Evolutionary conservation across 352 stramenopile species (phyloP).

Genomic region (Phytophthora sp.): DNA sequence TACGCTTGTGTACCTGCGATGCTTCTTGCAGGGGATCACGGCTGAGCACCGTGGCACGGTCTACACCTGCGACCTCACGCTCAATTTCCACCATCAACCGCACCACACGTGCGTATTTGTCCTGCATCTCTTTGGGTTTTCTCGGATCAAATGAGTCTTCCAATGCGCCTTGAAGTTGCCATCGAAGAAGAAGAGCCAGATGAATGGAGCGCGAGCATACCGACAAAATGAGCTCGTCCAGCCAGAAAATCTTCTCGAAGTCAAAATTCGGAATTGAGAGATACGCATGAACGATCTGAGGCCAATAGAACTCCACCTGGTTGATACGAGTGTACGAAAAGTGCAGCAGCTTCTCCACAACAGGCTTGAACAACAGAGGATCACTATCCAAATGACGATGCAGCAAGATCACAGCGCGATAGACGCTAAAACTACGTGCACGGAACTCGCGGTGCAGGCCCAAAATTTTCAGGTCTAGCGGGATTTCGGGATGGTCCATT

Average conservation of each 20-base stretch:
- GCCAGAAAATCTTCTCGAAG: slow-evolving; percentile 91
- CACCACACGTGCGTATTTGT: slow-evolving; percentile 86
- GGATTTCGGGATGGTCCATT: slow-evolving; percentile 84
- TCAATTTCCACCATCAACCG: slow-evolving; percentile 89
- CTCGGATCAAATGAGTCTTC: slow-evolving; percentile 85
- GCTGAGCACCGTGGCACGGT: slow-evolving; percentile 69
- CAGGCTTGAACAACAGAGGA: slow-evolving; percentile 86
- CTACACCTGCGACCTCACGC: slow-evolving; percentile 78
- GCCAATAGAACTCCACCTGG: slow-evolving; percentile 93
- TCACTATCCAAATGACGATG: slow-evolving; percentile 88
- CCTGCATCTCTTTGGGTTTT: slow-evolving; percentile 82
- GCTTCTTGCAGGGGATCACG: slow-evolving; percentile 45
- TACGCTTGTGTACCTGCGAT: slow-evolving; percentile 51
- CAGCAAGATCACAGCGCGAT: slow-evolving; percentile 84
- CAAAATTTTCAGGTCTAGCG: slow-evolving; percentile 86
- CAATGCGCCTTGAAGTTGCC: slow-evolving; percentile 86
- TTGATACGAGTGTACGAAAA: slow-evolving; percentile 91
- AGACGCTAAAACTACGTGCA: slow-evolving; percentile 78
- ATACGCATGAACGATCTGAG: slow-evolving; percentile 90
- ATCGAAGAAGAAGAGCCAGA: slow-evolving; percentile 82
- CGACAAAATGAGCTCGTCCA: slow-evolving; percentile 89
- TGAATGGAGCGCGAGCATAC: slow-evolving; percentile 89
- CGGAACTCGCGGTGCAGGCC: slow-evolving; percentile 89
- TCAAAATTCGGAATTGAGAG: slow-evolving; percentile 90
- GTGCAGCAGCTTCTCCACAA: slow-evolving; percentile 82